A percentile compares a stretch with the other conserved stretches of the same genome.
phyloP scores from a whole-genome alignment of 208 protist species.

The Plasmodiophora brassicae region DNA sequence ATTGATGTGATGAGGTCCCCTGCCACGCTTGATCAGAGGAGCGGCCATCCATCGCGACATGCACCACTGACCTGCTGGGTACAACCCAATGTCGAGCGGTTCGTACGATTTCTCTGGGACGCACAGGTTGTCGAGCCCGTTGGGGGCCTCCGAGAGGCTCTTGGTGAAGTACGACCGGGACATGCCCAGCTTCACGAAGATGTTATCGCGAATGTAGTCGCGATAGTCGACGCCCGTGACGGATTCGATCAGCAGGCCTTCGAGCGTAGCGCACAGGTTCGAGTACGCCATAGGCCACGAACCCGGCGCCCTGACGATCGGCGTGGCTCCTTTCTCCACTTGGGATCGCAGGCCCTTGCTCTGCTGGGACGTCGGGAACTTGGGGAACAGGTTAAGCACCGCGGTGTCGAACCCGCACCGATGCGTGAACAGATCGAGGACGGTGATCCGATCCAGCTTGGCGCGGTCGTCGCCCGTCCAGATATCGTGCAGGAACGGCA shows the following conservation, averaged over 20 bases:
- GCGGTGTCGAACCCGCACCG: not conserved
- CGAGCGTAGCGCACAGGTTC: not conserved
- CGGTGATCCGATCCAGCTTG: not conserved
- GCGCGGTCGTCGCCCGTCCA: too few relatives aligned
- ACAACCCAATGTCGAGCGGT: not conserved
- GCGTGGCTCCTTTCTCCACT: not conserved
- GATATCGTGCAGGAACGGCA: not conserved
- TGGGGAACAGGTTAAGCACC: not conserved
- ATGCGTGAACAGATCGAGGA: not conserved
- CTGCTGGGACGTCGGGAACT: too few relatives aligned
- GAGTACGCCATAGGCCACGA: not conserved
- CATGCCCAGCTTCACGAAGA: constrained; percentile 2
- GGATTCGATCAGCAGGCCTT: not conserved
- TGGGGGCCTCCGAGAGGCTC: not conserved
- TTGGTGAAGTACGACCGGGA: not conserved
- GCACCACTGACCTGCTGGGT: not conserved
- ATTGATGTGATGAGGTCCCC: not conserved
- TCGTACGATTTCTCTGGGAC: not conserved
- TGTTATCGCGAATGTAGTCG: not conserved
- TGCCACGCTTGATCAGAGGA: not conserved
- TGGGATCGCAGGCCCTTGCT: not conserved
- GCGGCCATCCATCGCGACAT: not conserved
- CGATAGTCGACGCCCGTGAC: not conserved
- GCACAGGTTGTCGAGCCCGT: not conserved
- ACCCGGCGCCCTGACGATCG: not conserved